Base-by-base conservation (phyloP, 2,329 filamentous ascomycete species). In the Fusarium algeriense region DNA sequence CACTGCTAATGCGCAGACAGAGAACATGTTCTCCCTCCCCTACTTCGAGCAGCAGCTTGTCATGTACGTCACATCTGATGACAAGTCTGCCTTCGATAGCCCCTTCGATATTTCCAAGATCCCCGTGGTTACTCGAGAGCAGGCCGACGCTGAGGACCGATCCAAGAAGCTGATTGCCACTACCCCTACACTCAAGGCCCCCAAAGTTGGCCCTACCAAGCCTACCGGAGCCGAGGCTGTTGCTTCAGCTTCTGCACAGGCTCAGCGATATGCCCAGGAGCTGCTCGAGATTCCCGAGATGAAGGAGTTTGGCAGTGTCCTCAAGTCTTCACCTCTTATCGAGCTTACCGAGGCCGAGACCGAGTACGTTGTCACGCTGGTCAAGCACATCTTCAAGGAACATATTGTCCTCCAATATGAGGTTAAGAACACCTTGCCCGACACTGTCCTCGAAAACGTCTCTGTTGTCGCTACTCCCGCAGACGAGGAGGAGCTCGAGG, bases 341-440 rank as follows among this genome's bases (percentile, higher is more conserved):
- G 95, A 98, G 82, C 90, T 99, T 69, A 98, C 96, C 20, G 96
- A 99, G 81, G 93, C 94, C 57, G 96, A 98, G 83, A 98, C 95
- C 23, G 96, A 99, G 82, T 99, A 99, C 77, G 94, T 98, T 54
- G 96, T 99, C 67, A 91, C 89, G 38, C 91, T 96, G 26, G 89
- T 98, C 82, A 99, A 99, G 86, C 96, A 99, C 80, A 90, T 99
- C 77, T 99, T 98, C 90, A 97, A 97, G 84, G 93, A 97, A 80
- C 93, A 98, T 79, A 86, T 99, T 78, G 95, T 99, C 37, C 85
- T 99, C 59, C 96, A 99, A 79, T 99, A 96, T 81, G 93, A 98
- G 79, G 91, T 99, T 81, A 98, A 97, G 87, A 99, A 99, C 85
- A 99, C 96, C 5, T 87, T 99, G 14, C 92, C 93, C 15, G 93